phyloP scores from a whole-genome alignment of 2,329 filamentous ascomycete genomes.

The Coniochaeta ligniaria region DNA sequence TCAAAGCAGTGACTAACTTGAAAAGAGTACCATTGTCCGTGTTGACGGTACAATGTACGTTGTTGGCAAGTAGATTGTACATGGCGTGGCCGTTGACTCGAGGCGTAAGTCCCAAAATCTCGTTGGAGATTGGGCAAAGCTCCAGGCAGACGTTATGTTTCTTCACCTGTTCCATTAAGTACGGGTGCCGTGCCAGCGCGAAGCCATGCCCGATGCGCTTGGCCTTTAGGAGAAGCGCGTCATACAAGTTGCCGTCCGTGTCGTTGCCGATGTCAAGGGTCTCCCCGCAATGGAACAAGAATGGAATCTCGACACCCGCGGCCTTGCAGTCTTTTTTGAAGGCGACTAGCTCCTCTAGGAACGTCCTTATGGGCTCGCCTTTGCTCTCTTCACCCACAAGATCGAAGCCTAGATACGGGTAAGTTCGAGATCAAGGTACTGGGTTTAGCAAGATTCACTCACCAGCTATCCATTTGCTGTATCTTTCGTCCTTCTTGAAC shows the following conservation, averaged over 20 bases:
- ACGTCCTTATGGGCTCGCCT: conserved; percentile 50
- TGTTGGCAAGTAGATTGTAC: conserved; percentile 62
- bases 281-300: conserved; percentile 72
- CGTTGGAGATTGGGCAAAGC: conserved; percentile 71
- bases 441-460: conserved; percentile 15
- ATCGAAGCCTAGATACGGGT: conserved; percentile 48
- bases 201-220: conserved; percentile 71
- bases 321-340: conserved; percentile 46
- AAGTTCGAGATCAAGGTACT: neutral
- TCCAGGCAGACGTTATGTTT: conserved; percentile 62
- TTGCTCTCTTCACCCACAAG: conserved; percentile 61
- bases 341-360: conserved; percentile 45
- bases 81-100: conserved; percentile 59
- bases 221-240: conserved; percentile 57
- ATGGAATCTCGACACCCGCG: conserved; percentile 52
- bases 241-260: conserved; percentile 60
- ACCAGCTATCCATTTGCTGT: conserved; percentile 57
- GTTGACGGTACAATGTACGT: conserved; percentile 66
- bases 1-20: conserved; percentile 32
- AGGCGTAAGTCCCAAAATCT: conserved; percentile 63
- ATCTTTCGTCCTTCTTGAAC: conserved; percentile 43
- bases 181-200: conserved; percentile 58
- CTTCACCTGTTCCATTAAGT: conserved; percentile 60
- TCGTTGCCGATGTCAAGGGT: conserved; percentile 60
- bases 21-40: conserved; percentile 72